Conservation (phyloP, 345 rosid species). For the Syzygium jambos region DNA sequence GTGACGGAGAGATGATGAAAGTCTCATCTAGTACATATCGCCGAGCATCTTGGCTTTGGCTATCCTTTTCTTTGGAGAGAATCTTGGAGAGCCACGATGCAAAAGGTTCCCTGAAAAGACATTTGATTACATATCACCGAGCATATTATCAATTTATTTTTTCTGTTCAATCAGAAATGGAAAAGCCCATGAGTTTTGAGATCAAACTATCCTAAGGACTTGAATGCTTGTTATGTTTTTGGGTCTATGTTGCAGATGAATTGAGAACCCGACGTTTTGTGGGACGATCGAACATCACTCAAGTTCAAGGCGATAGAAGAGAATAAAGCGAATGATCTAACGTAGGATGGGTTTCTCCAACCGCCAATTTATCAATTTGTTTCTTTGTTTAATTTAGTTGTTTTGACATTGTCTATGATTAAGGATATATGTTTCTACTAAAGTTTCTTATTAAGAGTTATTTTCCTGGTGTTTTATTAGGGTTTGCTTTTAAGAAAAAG, state of each 20-base stretch:
- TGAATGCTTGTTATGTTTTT: background rate
- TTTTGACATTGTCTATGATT: background rate
- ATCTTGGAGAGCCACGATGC: background rate
- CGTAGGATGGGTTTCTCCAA: background rate
- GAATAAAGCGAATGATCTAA: background rate
- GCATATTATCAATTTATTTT: background rate
- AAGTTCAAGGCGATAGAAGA: background rate
- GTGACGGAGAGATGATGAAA: background rate
- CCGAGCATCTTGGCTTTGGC: background rate
- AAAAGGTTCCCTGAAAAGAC: background rate
- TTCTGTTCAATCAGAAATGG: background rate
- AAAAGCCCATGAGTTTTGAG: background rate
- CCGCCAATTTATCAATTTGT: background rate
- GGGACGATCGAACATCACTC: background rate
- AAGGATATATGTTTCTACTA: background rate
- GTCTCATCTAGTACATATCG: background rate
- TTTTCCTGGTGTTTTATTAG: background rate
- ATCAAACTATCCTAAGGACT: background rate
- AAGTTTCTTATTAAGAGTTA: background rate
- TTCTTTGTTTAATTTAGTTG: background rate
- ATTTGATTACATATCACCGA: background rate
- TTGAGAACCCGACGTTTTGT: background rate
- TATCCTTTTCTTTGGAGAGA: background rate
- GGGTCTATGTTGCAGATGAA: background rate
- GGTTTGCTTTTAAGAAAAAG: background rate